These are phyloP conservation scores for Candida sp. DNA, from an alignment of 1,139 yeast species.

Conservation along the genomic window DNA sequence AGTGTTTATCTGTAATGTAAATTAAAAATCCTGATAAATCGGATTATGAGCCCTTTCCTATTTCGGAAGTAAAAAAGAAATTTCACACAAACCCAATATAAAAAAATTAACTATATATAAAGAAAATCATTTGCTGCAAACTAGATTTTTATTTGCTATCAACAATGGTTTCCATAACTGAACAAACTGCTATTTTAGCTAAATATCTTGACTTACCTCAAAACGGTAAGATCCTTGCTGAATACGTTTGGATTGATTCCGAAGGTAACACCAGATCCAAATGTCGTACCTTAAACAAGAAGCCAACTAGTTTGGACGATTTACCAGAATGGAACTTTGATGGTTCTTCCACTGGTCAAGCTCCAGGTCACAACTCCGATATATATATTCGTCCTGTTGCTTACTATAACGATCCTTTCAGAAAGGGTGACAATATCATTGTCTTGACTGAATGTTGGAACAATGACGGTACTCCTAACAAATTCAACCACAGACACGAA, in stretches of 20 bases:
- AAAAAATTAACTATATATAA: no score
- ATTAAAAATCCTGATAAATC: not conserved
- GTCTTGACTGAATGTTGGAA: slow-evolving; percentile 97
- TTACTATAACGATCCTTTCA: slow-evolving; percentile 93
- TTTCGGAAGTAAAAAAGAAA: slow-evolving; percentile 1
- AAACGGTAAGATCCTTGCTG: slow-evolving; percentile 86
- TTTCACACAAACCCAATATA: not conserved
- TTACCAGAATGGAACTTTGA: slow-evolving; percentile 99
- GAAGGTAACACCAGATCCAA: slow-evolving; percentile 91
- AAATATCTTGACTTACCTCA: slow-evolving; percentile 85
- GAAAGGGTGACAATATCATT: slow-evolving; percentile 95
- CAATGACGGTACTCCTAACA: slow-evolving; percentile 99
- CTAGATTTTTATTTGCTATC: no score
- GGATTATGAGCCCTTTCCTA: slow-evolving; percentile 1
- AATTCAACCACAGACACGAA: slow-evolving; percentile 96
- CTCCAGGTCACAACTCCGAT: slow-evolving; percentile 98
- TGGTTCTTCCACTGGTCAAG: slow-evolving; percentile 98
- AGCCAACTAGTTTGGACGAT: slow-evolving; percentile 73
- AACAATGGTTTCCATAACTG: slow-evolving; percentile 46
- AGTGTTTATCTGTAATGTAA: no score
- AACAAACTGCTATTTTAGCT: slow-evolving; percentile 72
- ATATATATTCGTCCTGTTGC: slow-evolving; percentile 93
- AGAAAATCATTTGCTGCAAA: no score
- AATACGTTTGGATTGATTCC: slow-evolving; percentile 97
- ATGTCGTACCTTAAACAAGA: slow-evolving; percentile 78